Conservation (phyloP, 192 early-diverging fungal genomes). For the Paraglomus brasilianum region DNA sequence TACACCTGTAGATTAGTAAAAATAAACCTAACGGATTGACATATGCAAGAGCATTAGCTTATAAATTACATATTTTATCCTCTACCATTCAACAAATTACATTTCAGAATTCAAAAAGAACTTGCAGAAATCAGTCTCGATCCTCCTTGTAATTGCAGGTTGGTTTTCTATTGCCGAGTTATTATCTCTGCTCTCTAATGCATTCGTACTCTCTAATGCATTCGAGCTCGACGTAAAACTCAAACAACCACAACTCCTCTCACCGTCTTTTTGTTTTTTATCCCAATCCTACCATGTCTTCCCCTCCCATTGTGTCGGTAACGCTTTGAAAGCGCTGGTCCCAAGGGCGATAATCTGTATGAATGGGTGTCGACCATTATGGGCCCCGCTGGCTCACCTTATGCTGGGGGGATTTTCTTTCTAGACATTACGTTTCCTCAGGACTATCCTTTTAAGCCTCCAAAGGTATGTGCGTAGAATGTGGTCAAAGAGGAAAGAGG, state of each 20-base stretch:
- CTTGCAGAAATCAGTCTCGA: conserved; percentile 94
- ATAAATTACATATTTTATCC: conserved; percentile 6
- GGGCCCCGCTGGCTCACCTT: conserved; percentile 87
- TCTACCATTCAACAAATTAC: too few relatives aligned
- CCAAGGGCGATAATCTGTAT: conserved; percentile 94
- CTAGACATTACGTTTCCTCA: conserved; percentile 89
- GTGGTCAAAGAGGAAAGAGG: too few relatives aligned
- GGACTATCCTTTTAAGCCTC: conserved; percentile 96
- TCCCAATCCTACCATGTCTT: neutral
- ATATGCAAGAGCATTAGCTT: neutral
- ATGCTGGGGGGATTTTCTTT: conserved; percentile 89
- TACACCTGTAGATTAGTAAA: conserved; percentile 1
- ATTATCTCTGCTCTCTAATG: neutral
- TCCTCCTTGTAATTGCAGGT: conserved; percentile 91
- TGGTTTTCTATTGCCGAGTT: conserved; percentile 13
- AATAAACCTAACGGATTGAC: too few relatives aligned
- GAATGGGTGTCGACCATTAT: conserved; percentile 96
- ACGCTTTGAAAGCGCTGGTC: conserved; percentile 69
- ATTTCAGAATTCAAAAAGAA: conserved; percentile 90
- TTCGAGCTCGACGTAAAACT: neutral
- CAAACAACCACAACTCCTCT: too few relatives aligned
- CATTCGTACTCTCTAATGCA: neutral
- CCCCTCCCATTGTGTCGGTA: neutral
- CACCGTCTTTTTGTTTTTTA: neutral
- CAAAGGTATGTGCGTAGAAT: conserved; percentile 76